Percentiles rank a stretch among this genome's conserved stretches.
phyloP scores from a whole-genome alignment of 2,329 filamentous ascomycete species.

The Arthrinium phaeospermum region DNA sequence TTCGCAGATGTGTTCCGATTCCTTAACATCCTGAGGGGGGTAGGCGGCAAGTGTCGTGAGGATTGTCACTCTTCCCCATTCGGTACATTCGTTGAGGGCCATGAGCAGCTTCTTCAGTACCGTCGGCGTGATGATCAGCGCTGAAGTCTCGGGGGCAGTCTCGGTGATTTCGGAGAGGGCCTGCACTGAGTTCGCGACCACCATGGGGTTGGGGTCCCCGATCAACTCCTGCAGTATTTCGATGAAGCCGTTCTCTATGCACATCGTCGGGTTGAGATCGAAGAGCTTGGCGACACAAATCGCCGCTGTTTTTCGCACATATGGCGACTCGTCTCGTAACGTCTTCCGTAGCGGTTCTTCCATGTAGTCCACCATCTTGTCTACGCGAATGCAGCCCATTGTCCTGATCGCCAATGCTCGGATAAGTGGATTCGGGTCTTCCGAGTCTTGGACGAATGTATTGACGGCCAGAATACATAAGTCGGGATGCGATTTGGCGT shows the following conservation, averaged over 20 bases:
- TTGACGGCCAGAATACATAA: constrained; percentile 98
- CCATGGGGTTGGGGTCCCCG: constrained; percentile 97
- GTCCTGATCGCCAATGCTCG: constrained; percentile 94
- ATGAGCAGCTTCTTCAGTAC: constrained; percentile 95
- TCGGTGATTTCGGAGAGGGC: constrained; percentile 92
- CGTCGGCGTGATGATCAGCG: constrained; percentile 79
- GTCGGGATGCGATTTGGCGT: constrained; percentile 98
- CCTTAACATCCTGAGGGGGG: constrained; percentile 84
- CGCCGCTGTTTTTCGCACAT: constrained; percentile 96
- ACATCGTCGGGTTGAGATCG: constrained; percentile 90
- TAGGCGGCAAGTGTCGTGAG: constrained; percentile 90
- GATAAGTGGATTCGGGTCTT: constrained; percentile 96
- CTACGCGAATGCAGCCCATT: constrained; percentile 97
- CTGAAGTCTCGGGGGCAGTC: constrained; percentile 86
- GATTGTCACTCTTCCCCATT: constrained; percentile 97
- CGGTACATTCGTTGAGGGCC: constrained; percentile 96
- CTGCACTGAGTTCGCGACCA: constrained; percentile 96
- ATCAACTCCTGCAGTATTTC: constrained; percentile 95
- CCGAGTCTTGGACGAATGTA: constrained; percentile 98
- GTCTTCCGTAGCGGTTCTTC: constrained; percentile 97
- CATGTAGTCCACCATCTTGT: constrained; percentile 99
- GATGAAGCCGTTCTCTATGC: constrained; percentile 94
- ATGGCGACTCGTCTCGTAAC: constrained; percentile 93
- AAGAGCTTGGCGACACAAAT: constrained; percentile 98
- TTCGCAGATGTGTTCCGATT: constrained; percentile 98